A percentile compares a stretch with the other conserved stretches of the same genome.
phyloP scores from a whole-genome alignment of 345 rosid genomes.

The Conringia planisiliqua region DNA sequence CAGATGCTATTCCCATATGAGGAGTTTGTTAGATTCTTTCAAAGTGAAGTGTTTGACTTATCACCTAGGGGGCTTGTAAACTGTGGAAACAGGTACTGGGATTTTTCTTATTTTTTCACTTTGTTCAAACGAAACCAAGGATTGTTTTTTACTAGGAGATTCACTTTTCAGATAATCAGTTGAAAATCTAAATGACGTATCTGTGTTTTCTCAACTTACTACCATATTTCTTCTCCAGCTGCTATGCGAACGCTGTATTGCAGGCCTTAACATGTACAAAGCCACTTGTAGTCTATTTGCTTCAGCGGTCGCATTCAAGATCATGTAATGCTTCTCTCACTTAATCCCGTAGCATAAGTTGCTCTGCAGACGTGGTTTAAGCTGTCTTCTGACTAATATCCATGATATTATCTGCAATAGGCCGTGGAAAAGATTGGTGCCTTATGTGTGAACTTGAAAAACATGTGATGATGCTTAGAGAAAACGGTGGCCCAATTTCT shows the following conservation, averaged over 20 bases:
- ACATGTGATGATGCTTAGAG: constrained; percentile 70
- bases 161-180: neutral
- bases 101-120: neutral
- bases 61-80: constrained; percentile 84
- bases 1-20: constrained; percentile 66
- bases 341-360: neutral
- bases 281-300: constrained; percentile 68
- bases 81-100: constrained; percentile 72
- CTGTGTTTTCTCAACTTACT: neutral
- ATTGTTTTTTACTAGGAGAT: neutral
- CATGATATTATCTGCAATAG: constrained; percentile 32
- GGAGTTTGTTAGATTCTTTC: constrained; percentile 67
- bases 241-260: constrained; percentile 87
- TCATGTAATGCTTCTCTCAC: constrained; percentile 46
- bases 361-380: too few relatives aligned
- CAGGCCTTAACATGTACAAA: constrained; percentile 79
- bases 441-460: constrained; percentile 89
- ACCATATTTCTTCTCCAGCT: constrained; percentile 41
- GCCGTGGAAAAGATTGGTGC: constrained; percentile 70
- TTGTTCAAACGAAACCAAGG: neutral
- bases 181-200: neutral
- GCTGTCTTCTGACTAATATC: too few relatives aligned
- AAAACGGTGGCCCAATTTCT: constrained; percentile 64
- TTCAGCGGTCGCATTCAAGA: constrained; percentile 69
- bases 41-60: constrained; percentile 51